Percentiles rank a stretch among this genome's conserved stretches.
phyloP scores from a whole-genome alignment of 1,284 basidiomycete genomes.

The Trichosporon sp. region DNA sequence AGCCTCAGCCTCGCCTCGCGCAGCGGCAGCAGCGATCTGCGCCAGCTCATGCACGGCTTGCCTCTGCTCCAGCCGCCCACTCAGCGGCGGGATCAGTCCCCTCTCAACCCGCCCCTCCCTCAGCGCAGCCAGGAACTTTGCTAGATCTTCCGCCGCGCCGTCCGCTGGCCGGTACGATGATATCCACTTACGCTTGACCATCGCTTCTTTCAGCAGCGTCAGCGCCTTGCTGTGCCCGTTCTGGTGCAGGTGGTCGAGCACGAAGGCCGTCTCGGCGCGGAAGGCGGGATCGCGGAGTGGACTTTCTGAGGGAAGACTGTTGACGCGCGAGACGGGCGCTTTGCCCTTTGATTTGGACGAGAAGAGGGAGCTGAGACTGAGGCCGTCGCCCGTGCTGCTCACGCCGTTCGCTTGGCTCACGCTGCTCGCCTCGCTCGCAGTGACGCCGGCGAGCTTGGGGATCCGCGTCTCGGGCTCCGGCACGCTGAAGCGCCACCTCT shows the following conservation, averaged over 20 bases:
- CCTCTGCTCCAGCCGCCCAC: neutral
- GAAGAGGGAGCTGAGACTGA: too few relatives aligned
- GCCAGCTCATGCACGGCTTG: neutral
- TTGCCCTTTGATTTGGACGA: neutral
- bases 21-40: neutral
- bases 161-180: neutral
- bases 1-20: neutral
- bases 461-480: neutral
- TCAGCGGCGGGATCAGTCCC: neutral
- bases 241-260: conserved; percentile 70
- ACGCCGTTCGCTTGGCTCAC: neutral
- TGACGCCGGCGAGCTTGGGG: conserved; percentile 13
- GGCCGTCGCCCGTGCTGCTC: too few relatives aligned
- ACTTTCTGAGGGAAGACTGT: conserved; percentile 6
- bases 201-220: conserved; percentile 7
- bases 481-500: conserved; percentile 5
- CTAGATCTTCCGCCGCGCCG: neutral
- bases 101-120: neutral
- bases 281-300: conserved; percentile 13
- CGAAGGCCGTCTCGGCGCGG: conserved; percentile 59
- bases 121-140: neutral
- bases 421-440: too few relatives aligned
- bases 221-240: conserved; percentile 65
- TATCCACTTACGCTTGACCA: conserved; percentile 20
- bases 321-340: neutral